These are phyloP conservation scores for Paramyrothecium roridum DNA, from an alignment of 2,329 filamentous ascomycete genomes.

Conservation along the genomic window DNA sequence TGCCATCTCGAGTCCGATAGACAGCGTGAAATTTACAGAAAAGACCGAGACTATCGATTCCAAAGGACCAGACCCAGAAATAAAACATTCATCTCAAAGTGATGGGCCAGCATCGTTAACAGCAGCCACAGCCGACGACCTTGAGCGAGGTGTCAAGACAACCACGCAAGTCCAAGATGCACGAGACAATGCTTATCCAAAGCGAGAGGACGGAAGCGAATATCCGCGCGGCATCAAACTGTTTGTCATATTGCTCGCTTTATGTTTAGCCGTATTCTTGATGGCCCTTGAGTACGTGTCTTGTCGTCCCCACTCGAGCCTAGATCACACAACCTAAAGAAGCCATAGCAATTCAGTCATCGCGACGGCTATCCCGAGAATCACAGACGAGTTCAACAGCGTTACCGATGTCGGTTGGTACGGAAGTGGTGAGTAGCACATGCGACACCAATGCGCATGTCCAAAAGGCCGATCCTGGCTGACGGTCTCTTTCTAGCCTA, in stretches of 20 bases:
- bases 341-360: not conserved
- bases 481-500: not conserved
- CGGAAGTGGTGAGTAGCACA: not conserved
- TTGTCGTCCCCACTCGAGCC: too few species aligned
- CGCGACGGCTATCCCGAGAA: not conserved
- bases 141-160: not conserved
- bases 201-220: not conserved
- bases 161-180: not conserved
- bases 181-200: not conserved
- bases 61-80: too few species aligned
- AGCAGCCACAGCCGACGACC: not conserved
- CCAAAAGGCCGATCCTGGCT: not conserved
- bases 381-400: not conserved
- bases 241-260: not conserved
- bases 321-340: not conserved
- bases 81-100: not conserved
- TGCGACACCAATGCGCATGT: not conserved
- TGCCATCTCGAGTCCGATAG: too few species aligned
- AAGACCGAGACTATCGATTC: too few species aligned
- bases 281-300: not conserved
- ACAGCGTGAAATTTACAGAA: too few species aligned
- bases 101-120: not conserved
- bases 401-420: not conserved
- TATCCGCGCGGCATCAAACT: not conserved
- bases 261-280: not conserved